Evolutionary conservation across 345 rosid species (phyloP).

Genomic region (Draba incana): DNA sequence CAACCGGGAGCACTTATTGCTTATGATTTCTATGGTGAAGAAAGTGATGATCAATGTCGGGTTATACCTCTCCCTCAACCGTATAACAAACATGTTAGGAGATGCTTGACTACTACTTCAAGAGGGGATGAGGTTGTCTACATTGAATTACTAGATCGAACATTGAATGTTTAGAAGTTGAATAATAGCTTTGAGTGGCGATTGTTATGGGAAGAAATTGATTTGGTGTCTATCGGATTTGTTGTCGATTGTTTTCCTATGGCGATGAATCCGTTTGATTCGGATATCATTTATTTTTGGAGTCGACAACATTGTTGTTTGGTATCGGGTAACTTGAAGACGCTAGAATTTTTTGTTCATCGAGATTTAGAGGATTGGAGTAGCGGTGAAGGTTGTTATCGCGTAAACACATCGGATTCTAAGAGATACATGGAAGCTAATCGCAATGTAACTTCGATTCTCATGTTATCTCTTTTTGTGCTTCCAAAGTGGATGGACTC

Average conservation of each 20-base stretch:
- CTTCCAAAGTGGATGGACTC: too few relatives aligned
- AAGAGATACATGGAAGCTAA: background rate
- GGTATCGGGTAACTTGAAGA: background rate
- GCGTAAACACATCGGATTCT: background rate
- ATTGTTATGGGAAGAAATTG: background rate
- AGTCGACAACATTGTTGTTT: background rate
- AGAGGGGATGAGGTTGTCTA: background rate
- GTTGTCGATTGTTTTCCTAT: constrained; percentile 1
- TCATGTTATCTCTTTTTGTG: too few relatives aligned
- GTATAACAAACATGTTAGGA: background rate
- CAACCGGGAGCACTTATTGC: background rate
- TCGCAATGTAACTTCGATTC: too few relatives aligned
- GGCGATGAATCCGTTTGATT: constrained; percentile 31
- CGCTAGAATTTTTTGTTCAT: background rate
- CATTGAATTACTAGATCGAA: background rate
- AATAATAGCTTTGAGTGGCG: constrained; percentile 3
- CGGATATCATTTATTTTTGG: constrained; percentile 24
- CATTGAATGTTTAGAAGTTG: constrained; percentile 7
- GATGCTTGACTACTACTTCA: constrained; percentile 24
- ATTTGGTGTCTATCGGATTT: background rate
- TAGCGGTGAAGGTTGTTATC: constrained; percentile 2
- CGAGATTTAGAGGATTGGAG: background rate
- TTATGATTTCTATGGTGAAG: constrained; percentile 18
- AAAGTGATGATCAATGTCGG: constrained; percentile 3
- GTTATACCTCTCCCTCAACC: constrained; percentile 27